Evolutionary conservation across 306 rosid species (phyloP).

Genomic region (Vigna mungo): DNA sequence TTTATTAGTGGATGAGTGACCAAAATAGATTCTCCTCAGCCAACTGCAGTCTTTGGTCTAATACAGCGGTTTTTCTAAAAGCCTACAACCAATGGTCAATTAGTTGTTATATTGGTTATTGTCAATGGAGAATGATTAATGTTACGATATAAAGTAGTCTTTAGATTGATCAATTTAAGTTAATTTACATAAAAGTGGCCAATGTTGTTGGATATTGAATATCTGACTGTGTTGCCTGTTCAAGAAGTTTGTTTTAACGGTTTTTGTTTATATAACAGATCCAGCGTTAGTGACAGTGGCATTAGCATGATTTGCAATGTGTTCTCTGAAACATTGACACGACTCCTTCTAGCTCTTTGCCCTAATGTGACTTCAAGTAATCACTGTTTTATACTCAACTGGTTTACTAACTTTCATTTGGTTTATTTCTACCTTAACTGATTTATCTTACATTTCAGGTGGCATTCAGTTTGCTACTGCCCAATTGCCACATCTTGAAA

Average conservation of each 20-base stretch:
- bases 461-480: constrained; percentile 96
- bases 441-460: constrained; percentile 58
- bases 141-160: neutral
- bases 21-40: neutral
- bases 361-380: constrained; percentile 96
- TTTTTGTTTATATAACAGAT: constrained; percentile 59
- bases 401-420: constrained; percentile 17
- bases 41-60: neutral
- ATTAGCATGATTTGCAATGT: constrained; percentile 93
- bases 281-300: constrained; percentile 94
- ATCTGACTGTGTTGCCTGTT: constrained; percentile 16
- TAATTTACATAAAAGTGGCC: neutral
- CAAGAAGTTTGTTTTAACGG: neutral
- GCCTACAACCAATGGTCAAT: neutral
- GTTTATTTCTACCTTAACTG: constrained; percentile 30
- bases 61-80: neutral
- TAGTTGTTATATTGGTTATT: neutral
- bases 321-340: constrained; percentile 77
- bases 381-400: constrained; percentile 27
- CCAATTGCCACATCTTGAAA: constrained; percentile 90
- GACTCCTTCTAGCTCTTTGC: constrained; percentile 94
- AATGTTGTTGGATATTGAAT: neutral
- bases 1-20: neutral
- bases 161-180: too few relatives aligned
- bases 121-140: neutral